Evolutionary conservation across 2,329 filamentous ascomycete species (phyloP).

Genomic region (Neophaeococcomyces aloes): DNA sequence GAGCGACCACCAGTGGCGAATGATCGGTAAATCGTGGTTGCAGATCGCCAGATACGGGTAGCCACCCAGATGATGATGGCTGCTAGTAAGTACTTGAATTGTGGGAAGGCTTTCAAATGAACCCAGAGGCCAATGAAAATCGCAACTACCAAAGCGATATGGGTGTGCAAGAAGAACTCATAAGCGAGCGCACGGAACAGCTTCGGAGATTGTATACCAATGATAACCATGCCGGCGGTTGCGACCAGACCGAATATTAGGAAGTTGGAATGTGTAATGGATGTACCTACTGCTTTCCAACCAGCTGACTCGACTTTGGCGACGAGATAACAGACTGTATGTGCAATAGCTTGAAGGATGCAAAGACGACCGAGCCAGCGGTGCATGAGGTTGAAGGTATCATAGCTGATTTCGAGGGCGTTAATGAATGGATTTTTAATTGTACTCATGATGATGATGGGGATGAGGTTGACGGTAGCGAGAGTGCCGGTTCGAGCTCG

Average conservation of each 20-base stretch:
- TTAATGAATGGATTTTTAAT: conserved; percentile 35
- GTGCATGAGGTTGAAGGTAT: conserved; percentile 51
- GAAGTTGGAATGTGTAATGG: conserved; percentile 26
- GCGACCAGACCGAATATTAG: conserved; percentile 35
- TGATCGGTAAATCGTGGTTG: conserved; percentile 57
- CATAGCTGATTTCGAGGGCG: conserved; percentile 34
- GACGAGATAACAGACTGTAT: conserved; percentile 62
- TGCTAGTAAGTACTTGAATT: conserved; percentile 63
- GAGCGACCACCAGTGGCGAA: conserved; percentile 38
- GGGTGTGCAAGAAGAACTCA: conserved; percentile 83
- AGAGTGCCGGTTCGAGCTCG: conserved; percentile 35
- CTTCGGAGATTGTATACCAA: conserved; percentile 62
- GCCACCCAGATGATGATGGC: conserved; percentile 66
- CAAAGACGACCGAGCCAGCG: conserved; percentile 68
- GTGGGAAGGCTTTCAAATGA: conserved; percentile 61
- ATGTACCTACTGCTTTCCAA: conserved; percentile 28
- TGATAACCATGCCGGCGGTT: conserved; percentile 49
- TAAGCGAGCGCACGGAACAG: conserved; percentile 89
- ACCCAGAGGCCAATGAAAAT: conserved; percentile 63
- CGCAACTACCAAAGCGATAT: conserved; percentile 64
- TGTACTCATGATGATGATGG: conserved; percentile 33
- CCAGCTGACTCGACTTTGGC: conserved; percentile 47
- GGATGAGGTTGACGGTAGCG: conserved; percentile 35
- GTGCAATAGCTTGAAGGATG: conserved; percentile 57
- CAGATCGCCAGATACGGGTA: conserved; percentile 57